Conservation (phyloP, 768 basidiomycete genomes). For the Hericium rajendrae region DNA sequence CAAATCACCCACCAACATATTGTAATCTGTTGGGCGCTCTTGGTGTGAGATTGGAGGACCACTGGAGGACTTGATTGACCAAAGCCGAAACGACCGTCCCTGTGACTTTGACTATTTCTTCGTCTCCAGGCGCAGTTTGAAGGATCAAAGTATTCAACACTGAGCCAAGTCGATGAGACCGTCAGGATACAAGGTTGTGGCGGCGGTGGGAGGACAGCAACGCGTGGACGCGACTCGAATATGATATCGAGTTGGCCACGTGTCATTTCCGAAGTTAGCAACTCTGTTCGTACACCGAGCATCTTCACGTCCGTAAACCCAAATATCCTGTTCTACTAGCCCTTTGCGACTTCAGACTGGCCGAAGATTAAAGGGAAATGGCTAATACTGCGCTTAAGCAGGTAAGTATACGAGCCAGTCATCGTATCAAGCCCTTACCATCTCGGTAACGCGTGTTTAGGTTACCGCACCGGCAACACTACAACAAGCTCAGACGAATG, state of each 20-base stretch:
- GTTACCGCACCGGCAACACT: conserved; percentile 48
- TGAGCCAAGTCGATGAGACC: too few species aligned
- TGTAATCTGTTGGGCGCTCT: too few species aligned
- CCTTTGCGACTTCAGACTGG: not conserved
- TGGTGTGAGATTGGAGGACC: too few species aligned
- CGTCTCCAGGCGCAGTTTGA: too few species aligned
- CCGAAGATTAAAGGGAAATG: not conserved
- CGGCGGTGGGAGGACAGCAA: conserved; percentile 7
- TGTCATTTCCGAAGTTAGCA: not conserved
- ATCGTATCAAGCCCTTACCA: not conserved
- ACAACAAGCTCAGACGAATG: conserved; percentile 81
- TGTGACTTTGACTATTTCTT: too few species aligned
- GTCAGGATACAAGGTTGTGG: too few species aligned
- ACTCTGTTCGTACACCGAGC: not conserved
- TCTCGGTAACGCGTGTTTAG: conserved; percentile 7
- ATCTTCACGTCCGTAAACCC: too few species aligned
- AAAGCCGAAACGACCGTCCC: too few species aligned
- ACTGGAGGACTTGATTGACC: too few species aligned
- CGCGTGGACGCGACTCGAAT: not conserved
- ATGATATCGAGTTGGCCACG: not conserved
- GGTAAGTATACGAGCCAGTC: not conserved
- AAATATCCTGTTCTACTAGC: too few species aligned
- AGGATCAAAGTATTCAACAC: too few species aligned
- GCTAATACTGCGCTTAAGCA: not conserved
- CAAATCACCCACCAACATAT: too few species aligned